A percentile compares a stretch with the other conserved stretches of the same genome.
Conservation (phyloP, 768 basidiomycete genomes). For the Podaxis rugospora region DNA sequence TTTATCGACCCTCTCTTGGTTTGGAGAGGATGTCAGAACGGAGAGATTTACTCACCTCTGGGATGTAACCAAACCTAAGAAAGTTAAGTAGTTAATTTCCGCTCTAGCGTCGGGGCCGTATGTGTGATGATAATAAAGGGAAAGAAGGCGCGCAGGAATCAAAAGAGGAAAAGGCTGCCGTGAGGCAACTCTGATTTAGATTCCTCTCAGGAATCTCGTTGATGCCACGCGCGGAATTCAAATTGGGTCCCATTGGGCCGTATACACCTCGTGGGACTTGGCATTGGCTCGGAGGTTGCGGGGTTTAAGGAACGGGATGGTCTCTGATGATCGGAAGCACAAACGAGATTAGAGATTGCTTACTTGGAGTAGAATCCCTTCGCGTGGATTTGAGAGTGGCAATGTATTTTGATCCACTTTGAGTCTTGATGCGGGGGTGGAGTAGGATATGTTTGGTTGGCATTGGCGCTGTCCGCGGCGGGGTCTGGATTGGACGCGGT, state of each 20-base stretch:
- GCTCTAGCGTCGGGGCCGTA: background rate
- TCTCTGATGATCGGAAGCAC: background rate
- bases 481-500: background rate
- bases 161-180: constrained; percentile 10
- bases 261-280: constrained; percentile 1
- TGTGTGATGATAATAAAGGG: constrained; percentile 6
- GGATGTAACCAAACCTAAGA: constrained; percentile 62
- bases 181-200: constrained; percentile 12
- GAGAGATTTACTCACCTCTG: constrained; percentile 47
- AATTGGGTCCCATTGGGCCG: background rate
- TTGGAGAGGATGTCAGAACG: constrained; percentile 11
- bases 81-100: constrained; percentile 10
- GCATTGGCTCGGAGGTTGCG: background rate
- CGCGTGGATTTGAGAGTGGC: constrained; percentile 70
- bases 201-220: constrained; percentile 6
- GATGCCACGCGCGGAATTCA: constrained; percentile 4
- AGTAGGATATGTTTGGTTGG: background rate
- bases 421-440: background rate
- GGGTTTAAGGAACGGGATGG: background rate
- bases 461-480: background rate
- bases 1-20: constrained; percentile 8
- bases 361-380: constrained; percentile 77
- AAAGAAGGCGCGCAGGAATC: background rate
- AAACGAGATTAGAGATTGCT: constrained; percentile 21
- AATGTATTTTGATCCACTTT: constrained; percentile 33